Evolutionary conservation across 2,329 filamentous ascomycete species (phyloP).

Genomic region (Cryphonectria parasitica): DNA sequence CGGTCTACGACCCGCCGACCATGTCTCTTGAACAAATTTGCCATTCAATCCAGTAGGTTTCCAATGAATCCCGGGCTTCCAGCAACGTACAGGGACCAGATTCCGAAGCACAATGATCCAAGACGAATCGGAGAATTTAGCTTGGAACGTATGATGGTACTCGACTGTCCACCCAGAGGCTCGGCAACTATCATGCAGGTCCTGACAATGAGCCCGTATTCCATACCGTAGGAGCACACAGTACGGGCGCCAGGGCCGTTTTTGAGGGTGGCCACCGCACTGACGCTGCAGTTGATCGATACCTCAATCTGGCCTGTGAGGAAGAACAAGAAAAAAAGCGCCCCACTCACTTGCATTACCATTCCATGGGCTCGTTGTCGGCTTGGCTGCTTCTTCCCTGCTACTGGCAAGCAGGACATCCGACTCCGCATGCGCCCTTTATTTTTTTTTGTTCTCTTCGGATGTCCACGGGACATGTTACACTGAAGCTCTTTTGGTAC

Average conservation of each 20-base stretch:
- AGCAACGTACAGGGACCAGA: not conserved
- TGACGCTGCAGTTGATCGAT: not conserved
- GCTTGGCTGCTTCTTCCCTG: slow-evolving; percentile 20
- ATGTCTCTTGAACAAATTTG: not conserved
- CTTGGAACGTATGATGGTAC: not conserved
- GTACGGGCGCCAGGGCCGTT: not conserved
- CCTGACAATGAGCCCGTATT: not conserved
- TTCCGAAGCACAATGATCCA: not conserved
- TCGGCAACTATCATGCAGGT: not conserved
- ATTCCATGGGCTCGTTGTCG: slow-evolving; percentile 11
- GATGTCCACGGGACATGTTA: not conserved
- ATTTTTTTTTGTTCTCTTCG: not conserved
- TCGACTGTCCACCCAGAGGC: not conserved
- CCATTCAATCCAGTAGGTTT: not conserved
- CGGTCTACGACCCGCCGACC: not conserved
- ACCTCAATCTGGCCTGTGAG: not conserved
- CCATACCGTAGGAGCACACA: not conserved
- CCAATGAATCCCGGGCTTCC: not conserved
- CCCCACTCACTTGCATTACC: not conserved
- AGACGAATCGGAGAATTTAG: not conserved
- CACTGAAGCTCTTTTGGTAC: not conserved
- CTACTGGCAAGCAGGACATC: slow-evolving; percentile 4
- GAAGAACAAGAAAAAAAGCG: too few relatives aligned
- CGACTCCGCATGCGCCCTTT: not conserved
- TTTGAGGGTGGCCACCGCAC: not conserved